A percentile compares a stretch with the other conserved stretches of the same genome.
Conservation (phyloP, 192 early-diverging fungal genomes). For the Oehlia diaphana region DNA sequence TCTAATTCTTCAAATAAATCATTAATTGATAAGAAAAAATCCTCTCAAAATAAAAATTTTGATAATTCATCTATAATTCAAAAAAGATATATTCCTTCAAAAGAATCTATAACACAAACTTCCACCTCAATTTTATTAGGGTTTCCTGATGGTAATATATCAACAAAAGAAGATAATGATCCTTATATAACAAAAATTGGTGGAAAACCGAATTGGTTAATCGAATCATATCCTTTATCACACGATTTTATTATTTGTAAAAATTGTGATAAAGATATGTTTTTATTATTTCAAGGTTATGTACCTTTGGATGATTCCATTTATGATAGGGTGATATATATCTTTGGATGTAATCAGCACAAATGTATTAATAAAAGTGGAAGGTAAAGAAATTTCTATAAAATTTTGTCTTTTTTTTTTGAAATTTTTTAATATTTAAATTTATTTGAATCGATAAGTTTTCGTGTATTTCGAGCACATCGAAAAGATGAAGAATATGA, state of each 20-base stretch:
- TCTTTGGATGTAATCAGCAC: constrained; percentile 77
- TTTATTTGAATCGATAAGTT: constrained; percentile 38
- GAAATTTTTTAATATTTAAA: neutral
- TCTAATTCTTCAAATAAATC: neutral
- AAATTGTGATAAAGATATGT: constrained; percentile 61
- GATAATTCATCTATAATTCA: neutral
- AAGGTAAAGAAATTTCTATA: constrained; percentile 43
- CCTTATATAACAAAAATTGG: constrained; percentile 67
- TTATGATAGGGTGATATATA: constrained; percentile 75
- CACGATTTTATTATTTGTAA: constrained; percentile 46
- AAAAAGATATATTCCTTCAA: neutral
- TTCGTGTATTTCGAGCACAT: constrained; percentile 62
- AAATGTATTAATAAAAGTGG: constrained; percentile 69
- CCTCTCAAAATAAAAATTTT: neutral
- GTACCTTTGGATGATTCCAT: constrained; percentile 68
- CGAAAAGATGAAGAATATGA: constrained; percentile 63
- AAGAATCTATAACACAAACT: neutral
- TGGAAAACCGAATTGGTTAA: constrained; percentile 58
- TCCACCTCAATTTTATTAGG: constrained; percentile 42
- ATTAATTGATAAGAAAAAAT: neutral
- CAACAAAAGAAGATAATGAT: constrained; percentile 48
- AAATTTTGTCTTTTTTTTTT: neutral
- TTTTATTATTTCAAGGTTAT: constrained; percentile 71
- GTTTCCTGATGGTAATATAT: constrained; percentile 49
- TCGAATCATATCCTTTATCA: constrained; percentile 35